Evolutionary conservation across 176 grass and related monocot species (phyloP), one percentile per base, ranked within the genome.

Genomic region (Eremochloa ophiuroides): DNA sequence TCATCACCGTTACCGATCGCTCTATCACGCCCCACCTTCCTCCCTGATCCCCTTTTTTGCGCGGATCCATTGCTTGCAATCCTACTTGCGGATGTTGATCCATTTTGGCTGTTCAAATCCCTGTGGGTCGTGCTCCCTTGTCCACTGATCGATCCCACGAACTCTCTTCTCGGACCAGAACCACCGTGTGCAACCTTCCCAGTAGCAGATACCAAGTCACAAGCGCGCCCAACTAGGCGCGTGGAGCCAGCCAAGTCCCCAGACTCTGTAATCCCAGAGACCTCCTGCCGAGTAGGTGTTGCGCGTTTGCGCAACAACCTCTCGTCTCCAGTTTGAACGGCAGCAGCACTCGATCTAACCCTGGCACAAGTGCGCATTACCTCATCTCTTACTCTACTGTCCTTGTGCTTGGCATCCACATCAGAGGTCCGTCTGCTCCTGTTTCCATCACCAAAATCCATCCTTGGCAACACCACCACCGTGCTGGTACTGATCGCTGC

Each of bases 261-360:
- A 17, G 87, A 56, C 8, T 15, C 70, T 23, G 13, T 27, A 12
- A 18, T 26, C 58, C 30, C 74, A 8, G 30, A 70, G 74, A 77
- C 56, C 74, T 83, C 83, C 4, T 39, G 60, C 13, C 60, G 75
- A 69, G 73, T 27, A 31, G 66, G 29, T 17, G 79, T 47, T 61
- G 74, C 75, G 16, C 89, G 72, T 66, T 91, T 96, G 30, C 85
- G 88, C 80, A 84, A 69, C 76, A 55, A 31, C 60, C 79, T 93
- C 61, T 78, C 67, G 30, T 75, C 60, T 31, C 85, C 91, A 6
- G 69, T 9, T 61, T 69, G 58, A 51, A 66, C 44, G 4, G 65
- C 29, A 34, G 71, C 75, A 86, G 12, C 31, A 39, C 53, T 69
- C 13, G 80, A 79, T 73, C 88, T 93, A 2, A 53, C 35, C 62